Evolutionary conservation across 768 basidiomycete species (phyloP).

Genomic region (Hypsizygus marmoreus): DNA sequence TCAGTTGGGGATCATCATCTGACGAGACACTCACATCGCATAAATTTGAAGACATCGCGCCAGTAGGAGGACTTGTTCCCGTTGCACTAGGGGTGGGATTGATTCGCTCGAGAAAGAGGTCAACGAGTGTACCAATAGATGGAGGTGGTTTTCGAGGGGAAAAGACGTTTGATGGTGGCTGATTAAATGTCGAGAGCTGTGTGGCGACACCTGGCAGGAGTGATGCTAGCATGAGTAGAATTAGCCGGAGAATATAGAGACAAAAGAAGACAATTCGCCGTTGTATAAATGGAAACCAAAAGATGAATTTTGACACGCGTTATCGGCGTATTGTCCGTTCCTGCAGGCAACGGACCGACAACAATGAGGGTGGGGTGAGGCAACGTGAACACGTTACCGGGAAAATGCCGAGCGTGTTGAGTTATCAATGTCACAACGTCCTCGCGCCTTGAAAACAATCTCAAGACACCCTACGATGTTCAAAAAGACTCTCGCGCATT

Average conservation of each 20-base stretch:
- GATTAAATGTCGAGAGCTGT: constrained; percentile 9
- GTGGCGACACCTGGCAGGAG: background rate
- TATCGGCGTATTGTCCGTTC: constrained; percentile 17
- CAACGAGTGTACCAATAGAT: background rate
- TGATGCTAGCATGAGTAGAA: background rate
- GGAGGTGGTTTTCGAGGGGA: background rate
- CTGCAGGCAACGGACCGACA: constrained; percentile 9
- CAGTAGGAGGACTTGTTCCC: too few species aligned
- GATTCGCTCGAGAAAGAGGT: too few species aligned
- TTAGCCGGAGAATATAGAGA: constrained; percentile 8
- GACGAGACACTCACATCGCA: constrained; percentile 48
- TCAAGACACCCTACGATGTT: constrained; percentile 43
- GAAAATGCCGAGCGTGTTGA: constrained; percentile 23
- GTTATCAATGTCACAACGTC: constrained; percentile 18
- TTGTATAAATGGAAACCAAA: constrained; percentile 32
- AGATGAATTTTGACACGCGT: constrained; percentile 21
- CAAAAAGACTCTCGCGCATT: constrained; percentile 41
- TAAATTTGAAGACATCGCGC: constrained; percentile 29
- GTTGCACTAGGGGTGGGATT: too few species aligned
- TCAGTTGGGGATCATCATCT: constrained; percentile 6
- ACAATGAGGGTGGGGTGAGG: constrained; percentile 41
- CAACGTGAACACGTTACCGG: constrained; percentile 23
- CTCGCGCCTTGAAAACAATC: constrained; percentile 38
- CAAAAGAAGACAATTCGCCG: constrained; percentile 12
- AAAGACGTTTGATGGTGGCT: constrained; percentile 8